Conservation (phyloP, 208 protist species). For the Leishmania aethiopica region DNA sequence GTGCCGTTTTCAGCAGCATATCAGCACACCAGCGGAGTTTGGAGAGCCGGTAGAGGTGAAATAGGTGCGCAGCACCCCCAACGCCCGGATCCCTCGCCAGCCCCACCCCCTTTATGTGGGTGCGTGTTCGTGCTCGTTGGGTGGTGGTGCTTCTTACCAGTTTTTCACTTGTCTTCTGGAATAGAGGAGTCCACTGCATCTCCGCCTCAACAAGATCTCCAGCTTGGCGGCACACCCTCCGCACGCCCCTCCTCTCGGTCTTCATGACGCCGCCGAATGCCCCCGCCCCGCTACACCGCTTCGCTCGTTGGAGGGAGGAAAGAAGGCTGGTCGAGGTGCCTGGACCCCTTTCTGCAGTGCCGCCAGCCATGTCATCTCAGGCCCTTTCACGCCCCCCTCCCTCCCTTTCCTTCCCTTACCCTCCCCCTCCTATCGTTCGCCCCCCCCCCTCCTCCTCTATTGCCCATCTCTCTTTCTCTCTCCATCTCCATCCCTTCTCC, state of each 20-base stretch:
- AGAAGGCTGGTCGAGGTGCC: background rate
- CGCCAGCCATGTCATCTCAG: background rate
- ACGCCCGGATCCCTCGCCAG: background rate
- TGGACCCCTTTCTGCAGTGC: background rate
- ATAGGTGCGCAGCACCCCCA: background rate
- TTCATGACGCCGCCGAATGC: background rate
- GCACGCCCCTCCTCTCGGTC: background rate
- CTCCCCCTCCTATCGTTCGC: background rate
- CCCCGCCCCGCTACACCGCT: background rate
- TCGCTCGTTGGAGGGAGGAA: background rate
- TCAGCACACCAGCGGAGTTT: slow-evolving; percentile 11
- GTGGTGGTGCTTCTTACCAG: background rate
- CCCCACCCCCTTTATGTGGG: background rate
- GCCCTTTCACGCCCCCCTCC: background rate
- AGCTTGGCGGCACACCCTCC: background rate
- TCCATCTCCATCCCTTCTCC: background rate
- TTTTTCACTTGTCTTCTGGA: background rate
- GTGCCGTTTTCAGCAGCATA: slow-evolving; percentile 26
- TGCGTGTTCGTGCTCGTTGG: background rate
- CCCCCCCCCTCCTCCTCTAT: background rate
- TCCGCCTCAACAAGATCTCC: background rate
- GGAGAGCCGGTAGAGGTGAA: background rate
- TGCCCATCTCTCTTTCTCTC: background rate
- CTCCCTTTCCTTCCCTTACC: background rate
- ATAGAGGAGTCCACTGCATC: background rate